Percentiles rank a stretch among this genome's conserved stretches.
phyloP scores from a whole-genome alignment of 306 rosid species.

The Malus domestica region ASM211411v1 NC_041793.1:16645501-16646000 shows the following conservation, averaged over 20 bases:
- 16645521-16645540: no score
- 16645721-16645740: slow-evolving; percentile 27
- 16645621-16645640: slow-evolving; percentile 36
- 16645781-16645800: slow-evolving; percentile 43
- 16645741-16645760: slow-evolving; percentile 39
- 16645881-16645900: slow-evolving; percentile 7
- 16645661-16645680: slow-evolving; percentile 35
- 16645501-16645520: background rate
- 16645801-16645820: slow-evolving; percentile 20
- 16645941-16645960: no score
- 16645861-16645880: background rate
- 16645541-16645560: no score
- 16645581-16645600: no score
- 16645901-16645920: background rate
- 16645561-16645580: no score
- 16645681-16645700: slow-evolving; percentile 37
- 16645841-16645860: slow-evolving; percentile 17
- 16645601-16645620: no score
- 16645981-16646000: background rate
- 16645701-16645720: slow-evolving; percentile 24
- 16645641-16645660: slow-evolving; percentile 27
- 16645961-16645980: slow-evolving; percentile 9
- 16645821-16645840: slow-evolving; percentile 37
- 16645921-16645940: background rate
- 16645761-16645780: background rate